phyloP scores from a whole-genome alignment of 1,139 yeast species.

The Arxiozyma slooffiae region DNA sequence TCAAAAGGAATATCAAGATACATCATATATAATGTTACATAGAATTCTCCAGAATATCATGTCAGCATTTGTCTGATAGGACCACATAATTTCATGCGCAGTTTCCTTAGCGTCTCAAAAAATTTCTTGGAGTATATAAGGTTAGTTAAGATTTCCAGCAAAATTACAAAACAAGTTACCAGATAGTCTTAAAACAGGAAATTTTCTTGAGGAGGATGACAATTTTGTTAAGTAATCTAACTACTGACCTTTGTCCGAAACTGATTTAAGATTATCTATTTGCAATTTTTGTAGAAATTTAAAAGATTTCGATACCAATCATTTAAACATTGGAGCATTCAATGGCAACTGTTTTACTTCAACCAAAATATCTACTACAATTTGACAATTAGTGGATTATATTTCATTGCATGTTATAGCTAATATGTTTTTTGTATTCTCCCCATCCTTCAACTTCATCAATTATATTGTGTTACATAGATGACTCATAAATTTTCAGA shows the following conservation, averaged over 20 bases:
- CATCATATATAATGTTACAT: constrained; percentile 14
- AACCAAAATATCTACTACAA: constrained; percentile 55
- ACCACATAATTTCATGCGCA: constrained; percentile 27
- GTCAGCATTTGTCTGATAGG: constrained; percentile 42
- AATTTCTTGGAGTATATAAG: too few relatives aligned
- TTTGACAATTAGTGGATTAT: constrained; percentile 41
- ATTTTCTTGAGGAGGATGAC: constrained; percentile 55
- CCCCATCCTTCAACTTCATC: constrained; percentile 80
- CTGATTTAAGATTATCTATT: constrained; percentile 46
- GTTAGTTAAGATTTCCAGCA: constrained; percentile 52
- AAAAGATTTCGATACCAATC: constrained; percentile 56
- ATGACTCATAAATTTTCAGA: constrained; percentile 44
- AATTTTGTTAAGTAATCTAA: constrained; percentile 40
- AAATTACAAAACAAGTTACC: constrained; percentile 47
- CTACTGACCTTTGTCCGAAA: constrained; percentile 39
- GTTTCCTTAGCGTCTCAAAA: constrained; percentile 71
- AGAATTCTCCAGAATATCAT: constrained; percentile 41
- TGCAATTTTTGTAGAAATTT: constrained; percentile 66
- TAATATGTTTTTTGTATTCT: constrained; percentile 57
- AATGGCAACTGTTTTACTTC: constrained; percentile 73
- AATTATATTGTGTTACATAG: constrained; percentile 47
- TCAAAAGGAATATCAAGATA: background rate
- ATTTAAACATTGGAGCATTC: constrained; percentile 57
- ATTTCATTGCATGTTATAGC: constrained; percentile 44
- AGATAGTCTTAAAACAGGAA: constrained; percentile 59